Evolutionary conservation across 441 rosid genomes (phyloP), one percentile per base, ranked within the genome.

Genomic region (Macaranga tanarius): DNA sequence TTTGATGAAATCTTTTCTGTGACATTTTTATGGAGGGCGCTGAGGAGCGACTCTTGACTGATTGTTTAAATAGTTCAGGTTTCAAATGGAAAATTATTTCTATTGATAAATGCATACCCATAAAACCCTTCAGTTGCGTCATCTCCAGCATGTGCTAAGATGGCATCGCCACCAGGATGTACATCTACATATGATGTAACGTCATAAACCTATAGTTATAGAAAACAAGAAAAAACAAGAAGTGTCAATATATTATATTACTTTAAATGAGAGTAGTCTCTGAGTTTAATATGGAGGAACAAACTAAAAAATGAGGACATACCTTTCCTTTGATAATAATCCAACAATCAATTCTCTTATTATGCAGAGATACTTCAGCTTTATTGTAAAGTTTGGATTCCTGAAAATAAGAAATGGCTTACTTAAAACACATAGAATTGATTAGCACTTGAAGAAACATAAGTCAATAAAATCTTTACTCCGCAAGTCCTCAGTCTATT

Each of bases 91-190:
- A 13, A 22, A 48, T 16, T 44, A 26, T 25, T 50, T 65, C 67
- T 54, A 62, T 50, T 25, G 48, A 57, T 23, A 51, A 67, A 80
- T 69, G 51, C 79, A 68, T 86, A 91, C 96, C 99, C 98, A 62
- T 60, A 93, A 84, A 95, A 95, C 2, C 99, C 99, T 76, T 86
- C 85, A 2, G 95, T 95, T 10, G 99, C 90, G 86, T 95, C 97
- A 79, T 85, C 95, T 54, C 99, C 99, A 8, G 99, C 98, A 77
- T 90, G 93, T 60, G 76, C 83, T 63, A 95, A 83, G 78, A 95
- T 95, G 62, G 99, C 90, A 73, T 95, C 99, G 48, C 97, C 99
- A 69, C 99, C 98, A 7, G 98, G 99, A 72, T 95, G 97, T 70
- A 91, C 99, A 82, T 91, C 98, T 58, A 95, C 99, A 61, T 91